Percentiles rank a stretch among this genome's conserved stretches.
Evolutionary conservation across 768 basidiomycete species (phyloP).

Genomic region (Termitomyces sp.): DNA sequence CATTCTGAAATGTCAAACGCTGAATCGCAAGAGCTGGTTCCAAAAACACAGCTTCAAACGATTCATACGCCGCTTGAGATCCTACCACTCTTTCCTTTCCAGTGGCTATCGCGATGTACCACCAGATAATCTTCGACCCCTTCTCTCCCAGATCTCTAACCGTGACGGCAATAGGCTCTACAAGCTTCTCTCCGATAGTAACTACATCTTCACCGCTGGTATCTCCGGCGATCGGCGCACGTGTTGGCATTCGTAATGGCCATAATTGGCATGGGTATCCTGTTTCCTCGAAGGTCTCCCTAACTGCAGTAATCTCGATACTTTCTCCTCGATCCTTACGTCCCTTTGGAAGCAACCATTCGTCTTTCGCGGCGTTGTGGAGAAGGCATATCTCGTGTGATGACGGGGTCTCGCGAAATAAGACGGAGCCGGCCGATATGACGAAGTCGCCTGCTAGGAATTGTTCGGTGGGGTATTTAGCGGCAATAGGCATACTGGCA

Average conservation of each 20-base stretch:
- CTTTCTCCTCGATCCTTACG: conserved; percentile 56
- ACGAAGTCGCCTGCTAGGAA: conserved; percentile 33
- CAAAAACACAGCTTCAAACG: conserved; percentile 36
- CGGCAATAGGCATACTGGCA: neutral
- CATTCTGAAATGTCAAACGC: conserved; percentile 33
- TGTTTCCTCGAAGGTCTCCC: conserved; percentile 68
- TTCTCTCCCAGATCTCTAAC: conserved; percentile 20
- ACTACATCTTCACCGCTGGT: conserved; percentile 25
- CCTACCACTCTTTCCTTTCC: conserved; percentile 30
- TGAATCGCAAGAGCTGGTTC: conserved; percentile 30
- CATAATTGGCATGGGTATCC: conserved; percentile 49
- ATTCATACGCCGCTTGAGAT: conserved; percentile 42
- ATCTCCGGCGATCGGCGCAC: conserved; percentile 50
- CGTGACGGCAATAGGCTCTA: conserved; percentile 31
- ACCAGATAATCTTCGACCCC: conserved; percentile 47
- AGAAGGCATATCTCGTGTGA: conserved; percentile 35
- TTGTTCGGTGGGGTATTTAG: conserved; percentile 9
- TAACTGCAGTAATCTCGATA: conserved; percentile 45
- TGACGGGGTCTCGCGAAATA: conserved; percentile 27
- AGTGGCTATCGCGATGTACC: conserved; percentile 39
- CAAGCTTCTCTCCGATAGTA: conserved; percentile 19
- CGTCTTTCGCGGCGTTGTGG: conserved; percentile 23
- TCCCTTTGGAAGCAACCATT: conserved; percentile 53
- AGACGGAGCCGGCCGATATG: conserved; percentile 37
- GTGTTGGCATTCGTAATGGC: conserved; percentile 47